These are phyloP conservation scores for Paraconiothyrium brasiliense DNA, from an alignment of 2,329 filamentous ascomycete species.

Conservation along the genomic window DNA sequence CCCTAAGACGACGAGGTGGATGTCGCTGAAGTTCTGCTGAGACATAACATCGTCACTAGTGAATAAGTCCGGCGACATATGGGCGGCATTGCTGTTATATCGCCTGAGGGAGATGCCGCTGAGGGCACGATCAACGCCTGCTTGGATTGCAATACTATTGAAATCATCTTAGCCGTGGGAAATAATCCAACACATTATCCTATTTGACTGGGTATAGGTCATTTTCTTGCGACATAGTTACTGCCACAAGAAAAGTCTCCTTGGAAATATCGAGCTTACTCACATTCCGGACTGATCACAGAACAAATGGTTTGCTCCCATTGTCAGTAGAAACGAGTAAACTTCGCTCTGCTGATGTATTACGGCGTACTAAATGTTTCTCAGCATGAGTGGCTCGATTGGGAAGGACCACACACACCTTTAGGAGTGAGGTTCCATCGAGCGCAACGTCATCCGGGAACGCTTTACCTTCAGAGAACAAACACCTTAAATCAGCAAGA, in stretches of 20 bases:
- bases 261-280: background rate
- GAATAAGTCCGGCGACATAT: background rate
- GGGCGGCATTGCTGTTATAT: background rate
- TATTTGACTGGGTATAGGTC: background rate
- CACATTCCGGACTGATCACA: slow-evolving; percentile 19
- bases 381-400: background rate
- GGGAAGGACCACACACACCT: background rate
- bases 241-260: background rate
- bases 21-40: slow-evolving; percentile 15
- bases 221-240: background rate
- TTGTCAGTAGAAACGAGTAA: slow-evolving; percentile 4
- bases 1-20: slow-evolving; percentile 18
- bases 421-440: slow-evolving; percentile 7
- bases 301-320: slow-evolving; percentile 16
- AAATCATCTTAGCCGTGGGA: background rate
- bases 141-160: slow-evolving; percentile 18
- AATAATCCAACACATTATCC: background rate
- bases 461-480: background rate
- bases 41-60: slow-evolving; percentile 12
- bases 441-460: slow-evolving; percentile 14
- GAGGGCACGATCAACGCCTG: slow-evolving; percentile 16
- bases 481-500: slow-evolving; percentile 8
- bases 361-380: slow-evolving; percentile 12
- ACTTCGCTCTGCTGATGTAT: slow-evolving; percentile 18
- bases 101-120: slow-evolving; percentile 13